phyloP scores from a whole-genome alignment of 345 rosid genomes.

The Sonneratia caseolaris region DNA sequence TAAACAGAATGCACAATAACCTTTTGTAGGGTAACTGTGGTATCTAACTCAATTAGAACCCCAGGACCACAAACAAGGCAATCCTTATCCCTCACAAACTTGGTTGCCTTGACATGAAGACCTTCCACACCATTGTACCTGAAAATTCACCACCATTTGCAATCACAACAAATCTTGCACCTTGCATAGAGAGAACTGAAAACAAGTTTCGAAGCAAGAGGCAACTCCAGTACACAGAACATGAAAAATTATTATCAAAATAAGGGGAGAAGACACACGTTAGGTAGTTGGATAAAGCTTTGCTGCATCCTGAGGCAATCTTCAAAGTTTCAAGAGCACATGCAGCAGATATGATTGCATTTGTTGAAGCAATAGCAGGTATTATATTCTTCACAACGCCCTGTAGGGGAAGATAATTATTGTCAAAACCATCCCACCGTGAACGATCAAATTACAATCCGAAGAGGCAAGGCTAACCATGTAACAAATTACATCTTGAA shows the following conservation, averaged over 20 bases:
- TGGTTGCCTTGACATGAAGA: conserved; percentile 76
- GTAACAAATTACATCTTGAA: background rate
- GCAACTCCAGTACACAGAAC: background rate
- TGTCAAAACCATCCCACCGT: background rate
- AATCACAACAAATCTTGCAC: background rate
- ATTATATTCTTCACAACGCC: conserved; percentile 96
- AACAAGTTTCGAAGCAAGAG: background rate
- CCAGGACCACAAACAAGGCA: conserved; percentile 99
- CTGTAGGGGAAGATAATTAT: conserved; percentile 19
- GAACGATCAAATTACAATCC: background rate
- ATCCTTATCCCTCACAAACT: conserved; percentile 66
- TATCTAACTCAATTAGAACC: conserved; percentile 67
- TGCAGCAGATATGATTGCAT: conserved; percentile 87
- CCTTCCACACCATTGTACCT: conserved; percentile 92
- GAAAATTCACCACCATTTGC: conserved; percentile 3
- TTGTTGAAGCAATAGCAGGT: conserved; percentile 98
- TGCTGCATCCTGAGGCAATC: conserved; percentile 94
- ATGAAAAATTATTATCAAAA: background rate
- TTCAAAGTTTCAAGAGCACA: conserved; percentile 93
- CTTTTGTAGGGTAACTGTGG: conserved; percentile 65
- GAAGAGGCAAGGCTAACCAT: background rate
- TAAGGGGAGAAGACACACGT: conserved; percentile 38
- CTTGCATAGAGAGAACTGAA: background rate
- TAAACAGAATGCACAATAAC: conserved; percentile 24
- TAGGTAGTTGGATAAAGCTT: conserved; percentile 73